Conservation (phyloP, 768 basidiomycete genomes). For the Amanita brunnescens region DNA sequence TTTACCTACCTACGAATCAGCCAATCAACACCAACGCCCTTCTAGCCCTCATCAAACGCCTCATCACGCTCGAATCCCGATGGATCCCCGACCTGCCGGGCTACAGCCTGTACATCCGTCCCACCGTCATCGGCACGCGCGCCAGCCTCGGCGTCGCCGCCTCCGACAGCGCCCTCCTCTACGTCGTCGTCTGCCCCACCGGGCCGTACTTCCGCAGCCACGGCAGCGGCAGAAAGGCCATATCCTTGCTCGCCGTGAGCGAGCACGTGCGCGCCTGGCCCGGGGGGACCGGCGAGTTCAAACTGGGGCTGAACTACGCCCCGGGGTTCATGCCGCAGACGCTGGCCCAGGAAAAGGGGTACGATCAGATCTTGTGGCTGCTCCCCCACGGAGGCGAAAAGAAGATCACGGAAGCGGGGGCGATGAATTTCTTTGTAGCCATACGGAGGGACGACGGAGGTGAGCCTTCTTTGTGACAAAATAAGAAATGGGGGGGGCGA, state of each 20-base stretch:
- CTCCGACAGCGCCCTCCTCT: constrained; percentile 67
- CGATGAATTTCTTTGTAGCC: constrained; percentile 78
- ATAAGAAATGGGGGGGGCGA: too few species aligned
- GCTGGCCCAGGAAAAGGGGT: constrained; percentile 57
- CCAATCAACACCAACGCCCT: constrained; percentile 66
- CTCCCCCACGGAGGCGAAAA: constrained; percentile 16
- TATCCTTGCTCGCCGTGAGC: constrained; percentile 32
- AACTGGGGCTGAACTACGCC: constrained; percentile 63
- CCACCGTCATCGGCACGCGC: constrained; percentile 59
- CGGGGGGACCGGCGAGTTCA: constrained; percentile 70
- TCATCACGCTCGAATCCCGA: constrained; percentile 62
- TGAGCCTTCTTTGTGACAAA: neutral
- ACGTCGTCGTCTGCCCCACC: constrained; percentile 60
- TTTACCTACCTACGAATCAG: constrained; percentile 22
- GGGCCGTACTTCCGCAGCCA: constrained; percentile 72
- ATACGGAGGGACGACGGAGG: constrained; percentile 47
- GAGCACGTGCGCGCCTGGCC: constrained; percentile 40
- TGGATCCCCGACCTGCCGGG: constrained; percentile 78
- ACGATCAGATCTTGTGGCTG: constrained; percentile 75
- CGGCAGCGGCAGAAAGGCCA: constrained; percentile 34
- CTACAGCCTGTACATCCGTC: constrained; percentile 82
- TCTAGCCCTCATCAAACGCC: constrained; percentile 62
- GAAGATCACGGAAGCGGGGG: constrained; percentile 48
- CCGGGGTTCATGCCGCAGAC: constrained; percentile 56
- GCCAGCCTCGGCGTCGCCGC: constrained; percentile 51